Evolutionary conservation across 2,329 filamentous ascomycete species (phyloP).

Genomic region (Diaporthe caulivora): DNA sequence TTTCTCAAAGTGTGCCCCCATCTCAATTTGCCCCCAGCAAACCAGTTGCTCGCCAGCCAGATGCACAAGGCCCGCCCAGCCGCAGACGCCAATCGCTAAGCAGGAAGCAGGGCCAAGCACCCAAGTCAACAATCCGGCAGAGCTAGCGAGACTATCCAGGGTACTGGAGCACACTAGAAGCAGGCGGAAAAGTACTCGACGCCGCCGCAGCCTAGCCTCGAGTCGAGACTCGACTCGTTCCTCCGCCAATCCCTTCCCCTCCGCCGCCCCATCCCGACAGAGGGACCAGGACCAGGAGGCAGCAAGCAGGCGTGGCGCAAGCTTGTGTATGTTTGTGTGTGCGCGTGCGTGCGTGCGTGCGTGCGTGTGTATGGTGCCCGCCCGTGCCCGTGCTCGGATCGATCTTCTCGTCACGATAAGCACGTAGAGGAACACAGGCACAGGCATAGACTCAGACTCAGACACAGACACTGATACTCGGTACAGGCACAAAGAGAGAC

Average conservation of each 20-base stretch:
- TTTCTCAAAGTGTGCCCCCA: background rate
- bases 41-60: background rate
- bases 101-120: background rate
- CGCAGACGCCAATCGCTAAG: constrained; percentile 5
- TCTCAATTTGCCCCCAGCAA: background rate
- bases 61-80: background rate
- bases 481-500: background rate
- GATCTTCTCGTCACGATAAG: constrained; percentile 15
- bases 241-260: constrained; percentile 8
- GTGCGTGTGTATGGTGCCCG: background rate
- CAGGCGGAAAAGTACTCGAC: constrained; percentile 9
- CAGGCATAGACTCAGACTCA: background rate
- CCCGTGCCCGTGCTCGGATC: constrained; percentile 12
- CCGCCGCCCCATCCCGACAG: constrained; percentile 1
- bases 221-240: constrained; percentile 27
- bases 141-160: background rate
- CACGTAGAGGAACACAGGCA: constrained; percentile 27
- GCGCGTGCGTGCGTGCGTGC: background rate
- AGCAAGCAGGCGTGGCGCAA: background rate
- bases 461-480: no score
- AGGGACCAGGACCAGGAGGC: constrained; percentile 6
- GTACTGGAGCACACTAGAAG: background rate
- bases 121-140: background rate
- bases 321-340: background rate
- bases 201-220: constrained; percentile 21